Percentiles rank a stretch among this genome's conserved stretches.
Evolutionary conservation across 2,329 filamentous ascomycete genomes (phyloP).

Genomic region (Verticillium nonalfalfae): DNA sequence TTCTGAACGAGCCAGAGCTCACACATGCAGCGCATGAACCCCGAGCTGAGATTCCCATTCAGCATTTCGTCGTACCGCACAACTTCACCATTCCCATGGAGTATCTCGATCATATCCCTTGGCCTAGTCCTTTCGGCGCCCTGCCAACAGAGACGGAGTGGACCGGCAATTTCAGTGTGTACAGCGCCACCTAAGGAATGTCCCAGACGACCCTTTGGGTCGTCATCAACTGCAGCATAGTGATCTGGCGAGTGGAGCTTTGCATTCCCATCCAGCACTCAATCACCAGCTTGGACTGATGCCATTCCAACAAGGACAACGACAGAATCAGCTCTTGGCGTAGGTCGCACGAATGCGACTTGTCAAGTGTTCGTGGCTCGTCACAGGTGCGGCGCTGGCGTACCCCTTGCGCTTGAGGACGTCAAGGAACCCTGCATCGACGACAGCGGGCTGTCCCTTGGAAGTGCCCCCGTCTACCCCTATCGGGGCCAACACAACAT

Average conservation of each 20-base stretch:
- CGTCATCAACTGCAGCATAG: not conserved
- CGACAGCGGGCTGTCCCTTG: not conserved
- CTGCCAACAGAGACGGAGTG: not conserved
- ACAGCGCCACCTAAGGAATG: not conserved
- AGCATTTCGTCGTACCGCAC: conserved; percentile 1
- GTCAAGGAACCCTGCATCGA: conserved; percentile 4
- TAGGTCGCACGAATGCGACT: conserved; percentile 10
- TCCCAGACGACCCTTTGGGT: not conserved
- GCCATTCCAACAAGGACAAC: not conserved
- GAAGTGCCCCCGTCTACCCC: not conserved
- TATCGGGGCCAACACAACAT: conserved; percentile 8
- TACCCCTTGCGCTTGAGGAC: conserved; percentile 10
- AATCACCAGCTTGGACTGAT: too few relatives aligned
- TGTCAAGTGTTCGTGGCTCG: conserved; percentile 7
- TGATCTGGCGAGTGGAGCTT: not conserved
- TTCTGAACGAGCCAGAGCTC: conserved; percentile 1
- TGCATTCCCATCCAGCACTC: too few relatives aligned
- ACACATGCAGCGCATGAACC: not conserved
- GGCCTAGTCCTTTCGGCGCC: not conserved
- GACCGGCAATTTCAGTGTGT: not conserved
- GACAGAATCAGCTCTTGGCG: not conserved
- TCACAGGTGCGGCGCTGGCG: conserved; percentile 5
- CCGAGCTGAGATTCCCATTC: not conserved
- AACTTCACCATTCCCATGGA: conserved; percentile 3
- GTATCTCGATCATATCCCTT: conserved; percentile 1